Conservation (phyloP, 768 basidiomycete genomes). For the Boletellus emodensis region DNA sequence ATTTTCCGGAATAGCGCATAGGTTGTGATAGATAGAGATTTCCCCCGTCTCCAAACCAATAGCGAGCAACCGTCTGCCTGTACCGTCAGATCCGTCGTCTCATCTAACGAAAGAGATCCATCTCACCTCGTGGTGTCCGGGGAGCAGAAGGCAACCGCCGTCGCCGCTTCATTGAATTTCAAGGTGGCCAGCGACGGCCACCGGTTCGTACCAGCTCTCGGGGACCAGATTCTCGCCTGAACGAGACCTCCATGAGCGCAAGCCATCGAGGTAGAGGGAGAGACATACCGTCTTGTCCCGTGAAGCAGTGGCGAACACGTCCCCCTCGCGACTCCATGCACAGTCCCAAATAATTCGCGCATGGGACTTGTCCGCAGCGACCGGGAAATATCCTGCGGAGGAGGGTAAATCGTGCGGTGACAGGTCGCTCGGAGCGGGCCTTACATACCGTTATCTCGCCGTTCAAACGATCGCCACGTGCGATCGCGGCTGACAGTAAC, state of each 20-base stretch:
- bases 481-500: constrained; percentile 89
- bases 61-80: constrained; percentile 55
- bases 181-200: constrained; percentile 63
- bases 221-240: constrained; percentile 83
- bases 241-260: not conserved
- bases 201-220: constrained; percentile 29
- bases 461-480: constrained; percentile 80
- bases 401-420: not conserved
- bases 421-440: not conserved
- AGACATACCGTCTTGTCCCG: constrained; percentile 81
- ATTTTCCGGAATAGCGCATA: constrained; percentile 24
- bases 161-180: constrained; percentile 73
- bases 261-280: not conserved
- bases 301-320: constrained; percentile 88
- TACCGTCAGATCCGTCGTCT: not conserved
- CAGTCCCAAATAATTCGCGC: constrained; percentile 95
- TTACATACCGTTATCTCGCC: constrained; percentile 39
- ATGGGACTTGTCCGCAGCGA: constrained; percentile 79
- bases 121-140: constrained; percentile 38
- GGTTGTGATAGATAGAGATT: constrained; percentile 57
- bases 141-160: constrained; percentile 68
- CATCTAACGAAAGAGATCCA: constrained; percentile 7
- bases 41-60: constrained; percentile 83
- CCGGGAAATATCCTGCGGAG: constrained; percentile 53
- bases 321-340: constrained; percentile 74